phyloP scores from a whole-genome alignment of 768 basidiomycete species.

The Hypholoma sublateritium region DNA sequence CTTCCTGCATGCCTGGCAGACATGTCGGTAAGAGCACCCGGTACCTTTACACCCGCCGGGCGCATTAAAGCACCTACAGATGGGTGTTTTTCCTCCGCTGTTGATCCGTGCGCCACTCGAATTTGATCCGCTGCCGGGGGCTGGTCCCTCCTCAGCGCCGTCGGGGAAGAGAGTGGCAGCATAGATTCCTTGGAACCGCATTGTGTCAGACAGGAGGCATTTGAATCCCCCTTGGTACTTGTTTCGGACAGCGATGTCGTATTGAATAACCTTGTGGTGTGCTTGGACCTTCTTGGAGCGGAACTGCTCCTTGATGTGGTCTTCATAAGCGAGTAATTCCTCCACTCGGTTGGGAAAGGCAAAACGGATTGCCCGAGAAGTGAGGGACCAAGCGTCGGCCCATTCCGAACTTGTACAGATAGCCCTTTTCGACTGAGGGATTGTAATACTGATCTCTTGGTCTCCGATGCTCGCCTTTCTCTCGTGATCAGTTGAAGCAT shows the following conservation, averaged over 20 bases:
- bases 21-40: neutral
- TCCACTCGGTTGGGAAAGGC: slow-evolving; percentile 23
- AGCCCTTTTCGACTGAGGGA: slow-evolving; percentile 9
- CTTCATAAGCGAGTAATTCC: slow-evolving; percentile 26
- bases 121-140: neutral
- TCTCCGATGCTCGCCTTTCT: slow-evolving; percentile 15
- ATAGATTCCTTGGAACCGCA: neutral
- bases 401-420: slow-evolving; percentile 18
- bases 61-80: neutral
- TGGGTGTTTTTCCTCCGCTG: neutral
- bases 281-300: neutral
- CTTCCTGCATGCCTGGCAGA: neutral
- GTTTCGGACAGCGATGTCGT: slow-evolving; percentile 29
- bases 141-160: too few relatives aligned
- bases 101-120: neutral
- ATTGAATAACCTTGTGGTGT: slow-evolving; percentile 25
- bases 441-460: slow-evolving; percentile 12
- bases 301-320: slow-evolving; percentile 26
- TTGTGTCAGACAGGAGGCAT: neutral
- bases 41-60: neutral
- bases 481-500: slow-evolving; percentile 5
- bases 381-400: slow-evolving; percentile 20
- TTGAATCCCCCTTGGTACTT: slow-evolving; percentile 13
- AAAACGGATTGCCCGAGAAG: slow-evolving; percentile 18
- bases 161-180: neutral